Base-by-base conservation (phyloP, 2,329 filamentous ascomycete species). In the Ophiostoma ips region DNA sequence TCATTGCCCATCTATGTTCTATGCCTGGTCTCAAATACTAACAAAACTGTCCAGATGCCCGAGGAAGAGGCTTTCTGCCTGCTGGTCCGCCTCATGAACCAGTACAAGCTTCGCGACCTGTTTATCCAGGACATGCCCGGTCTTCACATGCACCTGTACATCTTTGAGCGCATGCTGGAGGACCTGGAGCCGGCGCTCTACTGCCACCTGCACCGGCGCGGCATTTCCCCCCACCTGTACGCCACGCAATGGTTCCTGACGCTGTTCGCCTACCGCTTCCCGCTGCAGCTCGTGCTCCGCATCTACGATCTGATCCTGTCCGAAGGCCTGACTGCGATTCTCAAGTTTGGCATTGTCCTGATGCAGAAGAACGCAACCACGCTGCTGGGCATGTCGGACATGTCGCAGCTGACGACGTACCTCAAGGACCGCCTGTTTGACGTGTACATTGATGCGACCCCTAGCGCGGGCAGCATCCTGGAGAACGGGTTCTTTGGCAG, bases 221-320 rank as follows among this genome's bases (percentile, higher is more conserved):
- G 87, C 56, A 92, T 98, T 50, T 84, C 84, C 9, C 84, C 92
- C 1, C 87, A 95, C 61, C 74, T 98, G 9, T 98, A 98, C 63
- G 92, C 92, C 41, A 98, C 92, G 0, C 92, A 98, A 65, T 98
- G 92, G 92, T 98, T 98, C 67, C 75, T 98, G 46, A 98, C 92
- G 0, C 74, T 98, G n/a, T 98, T 98, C 62, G 88, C 90, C 31
- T 98, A 98, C 65, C 85, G 94, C 38, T 98, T 98, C 65, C 92
- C 92, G 9, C 74, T 98, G 8, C 92, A 98, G 62, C 79, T 98
- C 10, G 92, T 98, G 7, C 81, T 98, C 52, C 85, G 92, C 31
- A 94, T 98, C 47, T 98, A 96, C 66, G 92, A 98, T 62, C 70
- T 98, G 50, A 92, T 98, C 48, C 73, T 98, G 16, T 92, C 87